Base-by-base conservation (phyloP, 805 yeast species). In the Candida mattraensis region DNA sequence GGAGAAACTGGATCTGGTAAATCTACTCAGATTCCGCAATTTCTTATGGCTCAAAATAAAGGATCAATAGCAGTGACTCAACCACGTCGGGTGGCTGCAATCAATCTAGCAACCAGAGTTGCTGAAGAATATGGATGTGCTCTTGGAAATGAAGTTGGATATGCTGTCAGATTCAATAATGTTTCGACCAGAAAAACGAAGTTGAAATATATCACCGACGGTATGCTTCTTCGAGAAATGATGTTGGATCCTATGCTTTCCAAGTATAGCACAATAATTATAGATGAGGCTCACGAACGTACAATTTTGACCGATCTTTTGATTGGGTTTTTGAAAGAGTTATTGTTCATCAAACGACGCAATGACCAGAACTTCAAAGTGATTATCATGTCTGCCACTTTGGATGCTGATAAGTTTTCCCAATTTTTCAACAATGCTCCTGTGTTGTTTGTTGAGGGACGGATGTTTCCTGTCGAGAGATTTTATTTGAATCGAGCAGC, bases 231-330 rank as follows among this genome's bases (percentile, higher is more conserved):
- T 37, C 75, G 99, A 56, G 98, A 93, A 58, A 61, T 89, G 45
- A 84, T 91, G 93, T 61, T 85, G 42, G 87, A 86, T 51, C 74
- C 76, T 2, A 54, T 62, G 8, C 63, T 93, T 23, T 60, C 70
- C 3, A 76, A 75, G 42, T 93, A 91, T 60, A 69, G 83, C 18
- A 81, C 88, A 0, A 72, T 93, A 7, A 70, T 93, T 28, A 80
- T 93, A 32, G 99, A 93, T 69, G 99, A 93, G 66, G 99, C 98
- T 3, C 99, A 93, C 66, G 99, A 93, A 66, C 75, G 99, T 57
- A 91, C 98, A 0, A 83, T 93, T 2, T 64, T 89, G 31, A 88
- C 98, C 0, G 99, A 93, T 65, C 64, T 93, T 48, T 69, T 93
- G 13, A 70, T 93, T 67, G 99, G 98, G 3, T 85, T 93, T 52